A percentile compares a stretch with the other conserved stretches of the same genome.
Conservation (phyloP, 768 basidiomycete genomes). For the Mycena filopes region DNA sequence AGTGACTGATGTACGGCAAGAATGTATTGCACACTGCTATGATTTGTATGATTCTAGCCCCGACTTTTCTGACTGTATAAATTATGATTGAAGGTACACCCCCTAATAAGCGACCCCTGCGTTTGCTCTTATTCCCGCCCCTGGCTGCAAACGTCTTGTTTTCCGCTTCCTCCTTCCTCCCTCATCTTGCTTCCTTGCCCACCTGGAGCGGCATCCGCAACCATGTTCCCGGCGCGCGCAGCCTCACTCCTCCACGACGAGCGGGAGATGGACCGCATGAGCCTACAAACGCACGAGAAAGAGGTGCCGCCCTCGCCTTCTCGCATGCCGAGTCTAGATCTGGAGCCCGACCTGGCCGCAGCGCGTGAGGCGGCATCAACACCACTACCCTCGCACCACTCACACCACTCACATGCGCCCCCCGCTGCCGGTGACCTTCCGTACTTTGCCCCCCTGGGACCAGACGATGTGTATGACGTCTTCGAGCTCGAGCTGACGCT, state of each 20-base stretch:
- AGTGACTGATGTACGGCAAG: constrained; percentile 43
- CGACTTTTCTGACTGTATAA: not conserved
- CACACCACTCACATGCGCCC: too few species aligned
- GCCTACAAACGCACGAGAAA: constrained; percentile 3
- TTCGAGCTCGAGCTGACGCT: constrained; percentile 36
- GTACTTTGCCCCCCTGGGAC: constrained; percentile 26
- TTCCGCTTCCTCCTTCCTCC: too few species aligned
- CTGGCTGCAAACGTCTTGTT: too few species aligned
- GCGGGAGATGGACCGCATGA: not conserved
- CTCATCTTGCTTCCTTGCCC: too few species aligned
- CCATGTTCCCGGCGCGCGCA: constrained; percentile 9
- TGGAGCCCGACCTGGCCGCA: not conserved
- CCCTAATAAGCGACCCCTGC: too few species aligned
- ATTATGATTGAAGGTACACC: constrained; percentile 7
- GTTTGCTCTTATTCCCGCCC: too few species aligned
- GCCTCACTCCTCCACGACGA: constrained; percentile 2
- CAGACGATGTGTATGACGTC: constrained; percentile 36
- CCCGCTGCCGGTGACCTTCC: not conserved
- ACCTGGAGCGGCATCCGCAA: too few species aligned
- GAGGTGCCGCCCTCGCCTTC: not conserved
- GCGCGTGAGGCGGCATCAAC: too few species aligned
- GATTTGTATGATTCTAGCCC: constrained; percentile 22
- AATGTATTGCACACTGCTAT: constrained; percentile 7
- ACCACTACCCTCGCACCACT: too few species aligned
- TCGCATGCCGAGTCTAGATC: constrained; percentile 15